phyloP scores from a whole-genome alignment of 139 green algal species.

The Nannochloris sp. region DNA sequence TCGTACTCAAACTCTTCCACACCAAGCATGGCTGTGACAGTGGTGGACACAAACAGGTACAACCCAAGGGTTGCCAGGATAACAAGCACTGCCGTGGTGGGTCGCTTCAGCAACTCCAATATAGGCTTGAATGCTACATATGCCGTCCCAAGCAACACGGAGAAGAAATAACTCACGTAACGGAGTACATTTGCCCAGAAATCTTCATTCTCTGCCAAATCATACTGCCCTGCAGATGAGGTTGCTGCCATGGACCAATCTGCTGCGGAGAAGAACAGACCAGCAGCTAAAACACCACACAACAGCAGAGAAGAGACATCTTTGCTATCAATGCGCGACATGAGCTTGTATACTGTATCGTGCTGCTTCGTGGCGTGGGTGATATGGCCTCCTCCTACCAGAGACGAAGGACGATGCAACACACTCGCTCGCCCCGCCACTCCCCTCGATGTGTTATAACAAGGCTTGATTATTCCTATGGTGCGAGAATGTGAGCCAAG shows the following conservation, averaged over 20 bases:
- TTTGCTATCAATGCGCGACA: not conserved
- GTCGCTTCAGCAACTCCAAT: constrained; percentile 52
- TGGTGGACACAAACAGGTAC: constrained; percentile 42
- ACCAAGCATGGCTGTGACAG: constrained; percentile 59
- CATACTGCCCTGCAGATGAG: not conserved
- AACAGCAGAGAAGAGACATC: constrained; percentile 7
- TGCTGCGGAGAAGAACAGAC: constrained; percentile 7
- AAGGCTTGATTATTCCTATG: too few relatives aligned
- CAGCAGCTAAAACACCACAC: constrained; percentile 2
- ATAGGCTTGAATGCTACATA: constrained; percentile 74
- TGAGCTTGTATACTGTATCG: not conserved
- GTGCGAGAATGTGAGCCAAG: too few relatives aligned
- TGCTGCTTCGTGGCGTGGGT: too few relatives aligned
- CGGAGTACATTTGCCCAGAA: constrained; percentile 71
- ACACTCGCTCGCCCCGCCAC: too few relatives aligned
- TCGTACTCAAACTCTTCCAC: constrained; percentile 41
- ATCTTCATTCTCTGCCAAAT: constrained; percentile 52
- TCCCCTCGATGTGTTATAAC: too few relatives aligned
- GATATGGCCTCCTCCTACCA: too few relatives aligned
- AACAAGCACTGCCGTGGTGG: constrained; percentile 44
- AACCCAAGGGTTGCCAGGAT: constrained; percentile 33
- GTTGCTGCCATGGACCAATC: constrained; percentile 9
- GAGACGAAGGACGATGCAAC: too few relatives aligned
- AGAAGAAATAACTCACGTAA: constrained; percentile 81
- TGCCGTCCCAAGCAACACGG: constrained; percentile 78